Evolutionary conservation across 2,329 filamentous ascomycete species (phyloP), one percentile per base, ranked within the genome.

Genomic region (Stagonosporopsis rhizophila): DNA sequence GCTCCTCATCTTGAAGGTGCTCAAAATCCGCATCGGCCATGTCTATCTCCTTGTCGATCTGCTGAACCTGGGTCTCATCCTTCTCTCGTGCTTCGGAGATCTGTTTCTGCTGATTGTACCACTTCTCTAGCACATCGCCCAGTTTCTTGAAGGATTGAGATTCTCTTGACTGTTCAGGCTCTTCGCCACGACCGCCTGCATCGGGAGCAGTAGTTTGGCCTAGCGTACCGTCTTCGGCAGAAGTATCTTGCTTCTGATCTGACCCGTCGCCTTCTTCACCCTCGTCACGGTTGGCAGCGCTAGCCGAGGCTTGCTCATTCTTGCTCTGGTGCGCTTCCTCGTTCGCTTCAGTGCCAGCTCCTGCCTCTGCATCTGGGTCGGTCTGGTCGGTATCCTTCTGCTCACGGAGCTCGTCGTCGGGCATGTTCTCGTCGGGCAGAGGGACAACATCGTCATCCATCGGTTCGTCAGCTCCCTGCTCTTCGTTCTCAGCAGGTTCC

Each of bases 141-240:
- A 99, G 85, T 71, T 96, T 96, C 79, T 95, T 95, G 82, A 97
- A 96, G 1, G 92, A 90, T 64, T 95, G 87, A 41, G 81, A 79
- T 47, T 85, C 75, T 5, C 71, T 68, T 17, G 70, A 68, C 34
- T 80, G 75, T 62, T 81, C 72, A 15, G 75, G 53, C 38, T 73
- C 70, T 44, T 78, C 74, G 19, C 70, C 70, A n/a, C 65, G 69
- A 9, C 75, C 74, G 28, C 72, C 69, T 15, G 73, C 72, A 51
- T 77, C 71, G 40, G 71, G 71, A 14, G 71, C 68, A 2, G 70
- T 63, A 22, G 72, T 70, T 28, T 77, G 69, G 20, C 70, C 71
- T 23, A 74, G 75, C 7, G 77, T 79, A 12, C 87, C 88, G 62
- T 89, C 85, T 67, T 87, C 85, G n/a, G 86, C 85, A 23, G 85